Evolutionary conservation across 371 early-diverging fungal genomes (phyloP).

Genomic region (Mortierella polycephala): DNA sequence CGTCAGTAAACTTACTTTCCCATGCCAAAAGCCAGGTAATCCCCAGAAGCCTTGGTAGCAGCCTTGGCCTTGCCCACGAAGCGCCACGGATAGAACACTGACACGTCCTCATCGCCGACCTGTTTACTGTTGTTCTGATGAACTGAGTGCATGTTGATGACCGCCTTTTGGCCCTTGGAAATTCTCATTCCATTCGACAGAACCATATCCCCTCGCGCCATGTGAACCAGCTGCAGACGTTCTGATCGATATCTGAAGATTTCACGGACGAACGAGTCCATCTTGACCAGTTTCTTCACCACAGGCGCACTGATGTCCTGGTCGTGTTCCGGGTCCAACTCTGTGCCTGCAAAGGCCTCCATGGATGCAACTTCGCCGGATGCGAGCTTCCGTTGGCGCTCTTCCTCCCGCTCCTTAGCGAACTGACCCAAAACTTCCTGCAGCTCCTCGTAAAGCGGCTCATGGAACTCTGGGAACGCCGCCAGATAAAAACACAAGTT

Average conservation of each 20-base stretch:
- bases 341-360: conserved; percentile 21
- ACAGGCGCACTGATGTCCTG: conserved; percentile 43
- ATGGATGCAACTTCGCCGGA: conserved; percentile 6
- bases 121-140: conserved; percentile 21
- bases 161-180: conserved; percentile 51
- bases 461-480: conserved; percentile 55
- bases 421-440: conserved; percentile 40
- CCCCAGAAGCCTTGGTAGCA: conserved; percentile 54
- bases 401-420: conserved; percentile 8
- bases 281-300: conserved; percentile 54
- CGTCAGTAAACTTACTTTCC: conserved; percentile 53
- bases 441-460: conserved; percentile 58
- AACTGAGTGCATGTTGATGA: conserved; percentile 32
- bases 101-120: conserved; percentile 19
- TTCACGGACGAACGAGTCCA: conserved; percentile 66
- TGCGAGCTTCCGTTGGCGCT: conserved; percentile 14
- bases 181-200: conserved; percentile 59
- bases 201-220: conserved; percentile 35
- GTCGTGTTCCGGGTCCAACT: conserved; percentile 32
- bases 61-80: conserved; percentile 56
- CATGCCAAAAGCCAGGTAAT: conserved; percentile 63
- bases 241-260: conserved; percentile 41
- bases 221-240: conserved; percentile 47
- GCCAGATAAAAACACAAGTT: conserved; percentile 57
- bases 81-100: conserved; percentile 59